These are phyloP conservation scores for Mycena metata DNA, from an alignment of 768 basidiomycete genomes.

Conservation along the genomic window DNA sequence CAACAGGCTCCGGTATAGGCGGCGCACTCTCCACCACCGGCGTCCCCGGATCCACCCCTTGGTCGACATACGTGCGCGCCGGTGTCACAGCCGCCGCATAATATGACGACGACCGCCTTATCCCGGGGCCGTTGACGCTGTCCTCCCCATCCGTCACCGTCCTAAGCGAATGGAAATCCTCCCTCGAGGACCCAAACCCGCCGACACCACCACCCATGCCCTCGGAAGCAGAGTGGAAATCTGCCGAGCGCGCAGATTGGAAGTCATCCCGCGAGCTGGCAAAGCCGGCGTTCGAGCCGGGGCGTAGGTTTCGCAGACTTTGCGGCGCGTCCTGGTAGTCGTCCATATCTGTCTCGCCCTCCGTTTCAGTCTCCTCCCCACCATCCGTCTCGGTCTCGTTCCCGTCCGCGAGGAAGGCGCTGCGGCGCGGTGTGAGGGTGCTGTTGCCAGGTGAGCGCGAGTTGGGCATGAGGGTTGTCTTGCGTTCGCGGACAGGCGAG, in stretches of 20 bases:
- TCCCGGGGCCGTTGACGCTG: conserved; percentile 78
- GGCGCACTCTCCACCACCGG: conserved; percentile 26
- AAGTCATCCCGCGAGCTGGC: conserved; percentile 25
- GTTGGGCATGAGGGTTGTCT: conserved; percentile 42
- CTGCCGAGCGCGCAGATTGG: conserved; percentile 26
- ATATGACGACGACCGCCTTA: conserved; percentile 48
- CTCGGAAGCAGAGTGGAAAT: conserved; percentile 21
- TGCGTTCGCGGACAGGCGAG: conserved; percentile 33
- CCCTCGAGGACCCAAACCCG: conserved; percentile 61
- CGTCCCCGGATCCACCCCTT: conserved; percentile 34
- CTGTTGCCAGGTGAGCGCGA: conserved; percentile 55
- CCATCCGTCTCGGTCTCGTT: conserved; percentile 75
- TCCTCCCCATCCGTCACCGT: conserved; percentile 81
- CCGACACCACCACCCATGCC: conserved; percentile 51
- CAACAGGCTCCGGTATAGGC: conserved; percentile 31
- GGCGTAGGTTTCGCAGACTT: conserved; percentile 62
- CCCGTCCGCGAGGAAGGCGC: conserved; percentile 38
- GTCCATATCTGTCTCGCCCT: conserved; percentile 66
- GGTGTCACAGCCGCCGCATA: conserved; percentile 48
- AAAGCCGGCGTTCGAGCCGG: conserved; percentile 27
- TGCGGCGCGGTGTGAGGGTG: conserved; percentile 50
- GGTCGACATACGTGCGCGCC: conserved; percentile 33
- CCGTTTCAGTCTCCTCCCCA: conserved; percentile 77
- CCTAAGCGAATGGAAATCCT: conserved; percentile 84
- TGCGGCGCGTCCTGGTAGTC: conserved; percentile 87